Base-by-base conservation (phyloP, 2,329 filamentous ascomycete species). In the Arachnomyces sp. region DNA sequence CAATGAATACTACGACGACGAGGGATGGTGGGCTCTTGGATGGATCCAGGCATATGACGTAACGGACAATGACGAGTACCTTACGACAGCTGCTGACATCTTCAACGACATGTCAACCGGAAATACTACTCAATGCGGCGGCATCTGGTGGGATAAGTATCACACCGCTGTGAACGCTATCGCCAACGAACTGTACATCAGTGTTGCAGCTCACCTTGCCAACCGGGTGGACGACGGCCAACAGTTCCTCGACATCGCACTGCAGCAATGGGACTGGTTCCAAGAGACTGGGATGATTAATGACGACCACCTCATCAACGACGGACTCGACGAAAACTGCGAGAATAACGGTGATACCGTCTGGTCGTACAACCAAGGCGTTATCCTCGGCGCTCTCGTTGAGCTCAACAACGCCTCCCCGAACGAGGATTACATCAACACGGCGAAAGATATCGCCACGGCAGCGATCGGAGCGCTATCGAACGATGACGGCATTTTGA, bases 351-450 rank as follows among this genome's bases (percentile, higher is more conserved):
- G 56, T 15, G 54, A 51, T 5, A 29, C 30, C 5, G 62, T 62
- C 8, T 77, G 67, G 63, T 67, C 69, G 0, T 79, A 79, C 55
- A 78, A 78, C 49, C 77, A 81, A 55, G 78, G 78, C 7, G 74
- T 81, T 1, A 66, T 81, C 15, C 67, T 82, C 5, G 53, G 73
- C 9, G 77, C 70, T 0, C 65, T 81, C 1, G 69, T 72, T 2
- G 74, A 80, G 46, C 61, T 79, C 13, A 61, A 63, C 45, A 55
- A 49, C 28, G 70, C 68, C 0, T 58, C 65, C 0, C 54, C 62
- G 0, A 59, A 75, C 46, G n/a, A 35, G 0, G 45, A 49, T 4
- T 69, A 72, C 39, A 51, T 76, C 12, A 47, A 58, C 3, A 53
- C 56, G 2, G 74, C 74, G 2, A 53, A 57, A 30, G 48, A 44